Evolutionary conservation across 1,284 basidiomycete genomes (phyloP).

Genomic region (Schizopora paradoxa): DNA sequence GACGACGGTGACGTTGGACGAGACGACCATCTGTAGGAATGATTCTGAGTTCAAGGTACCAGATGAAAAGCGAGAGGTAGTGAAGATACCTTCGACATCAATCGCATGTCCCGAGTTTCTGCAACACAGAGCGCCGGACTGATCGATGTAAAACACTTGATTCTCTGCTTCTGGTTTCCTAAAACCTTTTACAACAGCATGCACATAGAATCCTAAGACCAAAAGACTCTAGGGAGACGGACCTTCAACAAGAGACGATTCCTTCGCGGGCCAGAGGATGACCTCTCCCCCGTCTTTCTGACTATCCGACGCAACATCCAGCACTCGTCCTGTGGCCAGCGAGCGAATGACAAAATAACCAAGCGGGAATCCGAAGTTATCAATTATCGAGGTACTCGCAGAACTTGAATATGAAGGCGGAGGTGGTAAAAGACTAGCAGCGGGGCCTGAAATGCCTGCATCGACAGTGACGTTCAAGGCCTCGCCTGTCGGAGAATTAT

Average conservation of each 20-base stretch:
- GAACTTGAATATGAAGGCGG: too few relatives aligned
- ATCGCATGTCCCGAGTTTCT: slow-evolving; percentile 74
- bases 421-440: too few relatives aligned
- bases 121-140: slow-evolving; percentile 67
- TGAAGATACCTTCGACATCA: slow-evolving; percentile 59
- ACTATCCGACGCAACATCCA: slow-evolving; percentile 54
- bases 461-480: too few relatives aligned
- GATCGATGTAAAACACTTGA: slow-evolving; percentile 80
- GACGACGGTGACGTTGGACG: slow-evolving; percentile 69
- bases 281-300: slow-evolving; percentile 62
- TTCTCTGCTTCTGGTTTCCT: slow-evolving; percentile 65
- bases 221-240: slow-evolving; percentile 13
- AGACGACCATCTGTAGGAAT: slow-evolving; percentile 47
- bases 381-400: too few relatives aligned
- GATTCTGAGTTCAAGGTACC: slow-evolving; percentile 3
- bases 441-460: too few relatives aligned
- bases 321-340: slow-evolving; percentile 49
- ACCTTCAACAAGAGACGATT: slow-evolving; percentile 72
- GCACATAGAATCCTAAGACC: slow-evolving; percentile 9
- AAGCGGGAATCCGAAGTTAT: slow-evolving; percentile 56
- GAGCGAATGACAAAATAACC: slow-evolving; percentile 75
- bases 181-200: slow-evolving; percentile 40
- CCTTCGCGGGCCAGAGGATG: slow-evolving; percentile 64
- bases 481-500: too few relatives aligned
- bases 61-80: not conserved